These are phyloP conservation scores for Graphiopsis chlorocephala DNA, from an alignment of 2,329 filamentous ascomycete species.

Conservation along the genomic window DNA sequence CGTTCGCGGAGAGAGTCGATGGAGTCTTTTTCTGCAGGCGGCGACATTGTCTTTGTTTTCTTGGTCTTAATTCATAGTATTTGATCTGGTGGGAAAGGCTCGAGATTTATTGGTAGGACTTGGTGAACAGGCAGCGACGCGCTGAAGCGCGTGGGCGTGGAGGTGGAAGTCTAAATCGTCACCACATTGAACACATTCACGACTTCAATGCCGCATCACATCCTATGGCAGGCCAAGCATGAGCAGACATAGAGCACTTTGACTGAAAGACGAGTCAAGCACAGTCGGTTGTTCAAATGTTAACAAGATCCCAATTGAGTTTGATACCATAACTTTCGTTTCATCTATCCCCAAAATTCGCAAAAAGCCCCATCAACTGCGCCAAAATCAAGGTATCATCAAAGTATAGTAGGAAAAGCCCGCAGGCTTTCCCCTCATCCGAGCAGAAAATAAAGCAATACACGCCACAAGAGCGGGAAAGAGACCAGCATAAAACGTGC, in stretches of 20 bases:
- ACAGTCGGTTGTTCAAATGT: not conserved
- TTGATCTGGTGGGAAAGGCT: not conserved
- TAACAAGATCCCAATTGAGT: not conserved
- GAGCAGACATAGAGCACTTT: not conserved
- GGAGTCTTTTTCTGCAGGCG: not conserved
- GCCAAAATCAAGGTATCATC: conserved; percentile 6
- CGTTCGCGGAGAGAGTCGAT: conserved; percentile 21
- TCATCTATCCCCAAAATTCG: not conserved
- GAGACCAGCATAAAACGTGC: not conserved
- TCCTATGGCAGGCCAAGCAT: not conserved
- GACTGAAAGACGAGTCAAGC: not conserved
- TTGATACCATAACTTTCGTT: not conserved
- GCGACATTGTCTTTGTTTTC: not conserved
- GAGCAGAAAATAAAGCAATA: not conserved
- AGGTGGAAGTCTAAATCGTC: not conserved
- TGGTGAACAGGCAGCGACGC: not conserved
- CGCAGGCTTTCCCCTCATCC: not conserved
- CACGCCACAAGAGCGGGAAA: not conserved
- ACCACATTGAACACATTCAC: not conserved
- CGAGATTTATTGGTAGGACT: not conserved
- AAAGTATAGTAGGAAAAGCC: not conserved
- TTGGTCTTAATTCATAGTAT: no score
- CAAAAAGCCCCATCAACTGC: not conserved
- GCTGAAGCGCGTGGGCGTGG: not conserved
- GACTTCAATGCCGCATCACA: not conserved